Conservation (phyloP, 176 grass and related monocot genomes). For the Tuctoria greenei region DNA sequence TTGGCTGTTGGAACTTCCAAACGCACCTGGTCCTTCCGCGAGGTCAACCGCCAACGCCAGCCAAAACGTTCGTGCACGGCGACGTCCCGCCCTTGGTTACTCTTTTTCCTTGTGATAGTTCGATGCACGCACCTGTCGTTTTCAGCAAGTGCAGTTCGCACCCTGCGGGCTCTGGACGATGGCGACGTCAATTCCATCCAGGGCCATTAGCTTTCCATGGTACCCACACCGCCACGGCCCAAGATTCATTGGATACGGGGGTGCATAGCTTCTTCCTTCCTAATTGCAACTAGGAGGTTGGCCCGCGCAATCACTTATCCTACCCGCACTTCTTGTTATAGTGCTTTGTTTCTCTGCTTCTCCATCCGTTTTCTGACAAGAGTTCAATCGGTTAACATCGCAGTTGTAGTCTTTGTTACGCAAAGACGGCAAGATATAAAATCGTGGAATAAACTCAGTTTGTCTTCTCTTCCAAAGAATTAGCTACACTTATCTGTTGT, state of each 20-base stretch:
- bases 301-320: no score
- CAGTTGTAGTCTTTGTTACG: no score
- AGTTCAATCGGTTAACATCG: no score
- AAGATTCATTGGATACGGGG: neutral
- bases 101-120: neutral
- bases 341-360: no score
- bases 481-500: no score
- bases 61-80: neutral
- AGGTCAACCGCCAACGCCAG: slow-evolving; percentile 14
- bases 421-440: no score
- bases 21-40: neutral
- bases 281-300: neutral
- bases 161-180: neutral
- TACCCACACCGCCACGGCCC: neutral
- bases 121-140: slow-evolving; percentile 3
- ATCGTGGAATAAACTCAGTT: no score
- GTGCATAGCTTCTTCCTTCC: neutral
- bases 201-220: neutral
- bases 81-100: neutral
- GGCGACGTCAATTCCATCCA: neutral
- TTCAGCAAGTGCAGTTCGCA: neutral
- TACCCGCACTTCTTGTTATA: no score
- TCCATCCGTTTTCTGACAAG: no score
- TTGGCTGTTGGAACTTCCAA: slow-evolving; percentile 28
- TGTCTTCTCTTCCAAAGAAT: no score